Percentiles rank a stretch among this genome's conserved stretches.
Evolutionary conservation across 1,284 basidiomycete genomes (phyloP).

Genomic region (Apiotrichum gracile): DNA sequence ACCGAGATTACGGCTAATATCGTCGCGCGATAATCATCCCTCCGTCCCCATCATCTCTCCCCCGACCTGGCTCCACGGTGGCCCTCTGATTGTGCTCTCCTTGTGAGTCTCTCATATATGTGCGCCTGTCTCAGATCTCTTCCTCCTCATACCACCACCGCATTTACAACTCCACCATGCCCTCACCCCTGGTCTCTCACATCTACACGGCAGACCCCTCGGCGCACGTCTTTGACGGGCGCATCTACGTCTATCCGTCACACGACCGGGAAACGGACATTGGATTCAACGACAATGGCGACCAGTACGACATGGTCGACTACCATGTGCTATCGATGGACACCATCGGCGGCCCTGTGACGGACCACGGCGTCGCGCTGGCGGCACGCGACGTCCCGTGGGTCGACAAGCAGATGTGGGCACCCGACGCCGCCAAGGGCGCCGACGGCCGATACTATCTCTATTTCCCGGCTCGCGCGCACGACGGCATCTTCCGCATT

Average conservation of each 20-base stretch:
- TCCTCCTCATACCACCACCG: background rate
- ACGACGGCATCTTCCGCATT: slow-evolving; percentile 35
- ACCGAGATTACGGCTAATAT: no score
- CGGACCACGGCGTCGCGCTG: slow-evolving; percentile 34
- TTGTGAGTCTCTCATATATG: background rate
- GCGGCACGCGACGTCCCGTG: slow-evolving; percentile 28
- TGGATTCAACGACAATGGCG: slow-evolving; percentile 33
- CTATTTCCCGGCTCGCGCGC: slow-evolving; percentile 36
- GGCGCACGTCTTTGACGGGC: slow-evolving; percentile 32
- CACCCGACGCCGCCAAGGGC: slow-evolving; percentile 29
- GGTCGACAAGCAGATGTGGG: slow-evolving; percentile 38
- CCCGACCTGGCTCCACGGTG: background rate
- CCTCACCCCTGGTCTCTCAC: slow-evolving; percentile 26
- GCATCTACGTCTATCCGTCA: slow-evolving; percentile 35
- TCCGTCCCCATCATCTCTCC: no score
- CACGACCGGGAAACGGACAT: slow-evolving; percentile 37
- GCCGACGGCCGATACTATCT: slow-evolving; percentile 32
- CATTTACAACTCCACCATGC: slow-evolving; percentile 10
- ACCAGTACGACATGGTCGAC: slow-evolving; percentile 40
- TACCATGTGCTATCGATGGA: slow-evolving; percentile 37
- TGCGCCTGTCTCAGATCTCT: background rate
- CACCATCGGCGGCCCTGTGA: slow-evolving; percentile 23
- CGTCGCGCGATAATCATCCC: no score
- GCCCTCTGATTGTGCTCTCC: background rate
- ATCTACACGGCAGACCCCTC: slow-evolving; percentile 42